phyloP scores from a whole-genome alignment of 2,329 filamentous ascomycete species.

The Macrophomina tecta region DNA sequence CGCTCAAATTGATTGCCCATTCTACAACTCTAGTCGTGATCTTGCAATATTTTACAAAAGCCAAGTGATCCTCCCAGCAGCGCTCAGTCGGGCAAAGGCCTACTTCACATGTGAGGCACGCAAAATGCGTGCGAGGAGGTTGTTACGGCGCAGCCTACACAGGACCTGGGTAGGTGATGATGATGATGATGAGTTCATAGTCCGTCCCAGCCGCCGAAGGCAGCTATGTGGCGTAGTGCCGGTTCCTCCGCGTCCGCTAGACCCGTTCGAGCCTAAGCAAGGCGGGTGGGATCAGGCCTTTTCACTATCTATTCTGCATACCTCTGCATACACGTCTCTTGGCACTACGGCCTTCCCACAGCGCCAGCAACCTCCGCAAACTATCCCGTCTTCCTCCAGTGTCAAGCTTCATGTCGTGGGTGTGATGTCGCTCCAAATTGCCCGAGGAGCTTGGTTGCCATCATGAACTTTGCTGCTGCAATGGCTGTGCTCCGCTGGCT shows the following conservation, averaged over 20 bases:
- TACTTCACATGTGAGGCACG: no score
- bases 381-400: neutral
- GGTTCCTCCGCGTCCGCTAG: neutral
- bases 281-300: neutral
- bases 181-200: slow-evolving; percentile 8
- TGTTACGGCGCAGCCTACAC: no score
- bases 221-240: neutral
- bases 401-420: no score
- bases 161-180: no score
- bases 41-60: no score
- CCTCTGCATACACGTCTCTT: neutral
- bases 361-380: neutral
- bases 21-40: no score
- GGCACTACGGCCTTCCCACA: neutral
- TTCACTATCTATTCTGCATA: neutral
- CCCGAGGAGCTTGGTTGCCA: neutral
- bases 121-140: no score
- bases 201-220: slow-evolving; percentile 5
- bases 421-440: no score
- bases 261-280: neutral
- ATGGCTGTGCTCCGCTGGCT: neutral
- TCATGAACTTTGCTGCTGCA: neutral
- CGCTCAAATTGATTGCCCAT: no score
- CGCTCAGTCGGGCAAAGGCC: no score
- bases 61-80: no score